Evolutionary conservation across 2,329 filamentous ascomycete species (phyloP), one percentile per base, ranked within the genome.

Genomic region (Sporothrix curviconia): DNA sequence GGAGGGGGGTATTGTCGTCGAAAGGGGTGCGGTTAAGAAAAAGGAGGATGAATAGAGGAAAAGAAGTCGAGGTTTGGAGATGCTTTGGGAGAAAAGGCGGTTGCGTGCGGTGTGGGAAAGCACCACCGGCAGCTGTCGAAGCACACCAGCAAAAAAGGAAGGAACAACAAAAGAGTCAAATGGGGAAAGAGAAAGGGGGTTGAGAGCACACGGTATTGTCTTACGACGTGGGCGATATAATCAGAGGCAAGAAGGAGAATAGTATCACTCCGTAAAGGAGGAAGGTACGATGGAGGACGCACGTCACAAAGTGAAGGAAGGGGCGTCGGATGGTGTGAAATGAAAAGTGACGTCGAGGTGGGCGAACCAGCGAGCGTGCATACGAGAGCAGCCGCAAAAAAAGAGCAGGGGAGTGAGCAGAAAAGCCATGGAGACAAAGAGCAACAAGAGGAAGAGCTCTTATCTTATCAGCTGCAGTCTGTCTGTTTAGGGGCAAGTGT

Each of bases 391-490:
- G n/a, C n/a, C n/a, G 3, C 43, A 17, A 30, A 42, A 24, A 40
- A 37, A 44, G 24, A 53, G 43, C 42, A 52, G 40, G 52, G 32
- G 30, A 36, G 40, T 39, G 32, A 25, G 40, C n/a, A n/a, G n/a
- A n/a, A n/a, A n/a, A n/a, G n/a, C n/a, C n/a, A n/a, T n/a, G n/a
- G n/a, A n/a, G n/a, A n/a, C n/a, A 25, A 17, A 11, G 24, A 49
- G 19, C 19, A 24, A 55, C 25, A 39, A 36, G 24, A 37, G 40
- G 11, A 46, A 25, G 42, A 54, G 50, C 55, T 57, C 65, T 68
- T 68, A 68, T 68, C 66, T 68, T 68, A 68, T 68, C 66, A 49
- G 24, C n/a, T n/a, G 56, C 42, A 57, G 36, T 24, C 40, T 15
- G 36, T 39, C 37, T 37, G 11, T 25, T 19, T 14, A 22, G 25